Conservation (phyloP, 257 asterid genomes). For the Capsicum chinense region DNA sequence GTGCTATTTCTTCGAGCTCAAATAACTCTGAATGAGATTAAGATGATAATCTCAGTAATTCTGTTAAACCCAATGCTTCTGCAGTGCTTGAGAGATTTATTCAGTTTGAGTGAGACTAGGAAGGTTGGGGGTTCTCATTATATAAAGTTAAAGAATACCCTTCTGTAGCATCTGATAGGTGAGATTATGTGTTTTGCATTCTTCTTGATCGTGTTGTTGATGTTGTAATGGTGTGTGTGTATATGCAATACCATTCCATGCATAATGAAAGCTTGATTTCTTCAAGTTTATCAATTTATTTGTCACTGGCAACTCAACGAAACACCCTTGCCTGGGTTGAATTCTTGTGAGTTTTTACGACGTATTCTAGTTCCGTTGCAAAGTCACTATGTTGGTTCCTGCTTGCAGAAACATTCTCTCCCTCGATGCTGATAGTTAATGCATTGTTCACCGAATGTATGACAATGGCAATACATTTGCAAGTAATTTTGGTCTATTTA, state of each 20-base stretch:
- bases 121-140: conserved; percentile 11
- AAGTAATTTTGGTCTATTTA: no score
- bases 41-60: not conserved
- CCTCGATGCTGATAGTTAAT: not conserved
- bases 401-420: not conserved
- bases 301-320: not conserved
- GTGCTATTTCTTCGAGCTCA: conserved; percentile 29
- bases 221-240: not conserved
- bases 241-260: not conserved
- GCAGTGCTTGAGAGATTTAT: not conserved
- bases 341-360: not conserved
- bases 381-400: not conserved
- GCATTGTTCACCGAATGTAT: no score
- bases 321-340: not conserved
- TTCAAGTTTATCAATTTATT: not conserved
- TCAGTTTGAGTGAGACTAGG: not conserved
- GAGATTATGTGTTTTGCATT: not conserved
- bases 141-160: not conserved
- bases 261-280: not conserved
- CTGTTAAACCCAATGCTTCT: not conserved
- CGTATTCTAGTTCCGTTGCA: not conserved
- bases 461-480: not conserved
- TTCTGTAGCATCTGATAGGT: not conserved
- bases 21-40: conserved; percentile 47
- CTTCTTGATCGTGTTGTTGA: not conserved